Base-by-base conservation (phyloP, 2,329 filamentous ascomycete genomes). In the Leptographium radiaticola region DNA sequence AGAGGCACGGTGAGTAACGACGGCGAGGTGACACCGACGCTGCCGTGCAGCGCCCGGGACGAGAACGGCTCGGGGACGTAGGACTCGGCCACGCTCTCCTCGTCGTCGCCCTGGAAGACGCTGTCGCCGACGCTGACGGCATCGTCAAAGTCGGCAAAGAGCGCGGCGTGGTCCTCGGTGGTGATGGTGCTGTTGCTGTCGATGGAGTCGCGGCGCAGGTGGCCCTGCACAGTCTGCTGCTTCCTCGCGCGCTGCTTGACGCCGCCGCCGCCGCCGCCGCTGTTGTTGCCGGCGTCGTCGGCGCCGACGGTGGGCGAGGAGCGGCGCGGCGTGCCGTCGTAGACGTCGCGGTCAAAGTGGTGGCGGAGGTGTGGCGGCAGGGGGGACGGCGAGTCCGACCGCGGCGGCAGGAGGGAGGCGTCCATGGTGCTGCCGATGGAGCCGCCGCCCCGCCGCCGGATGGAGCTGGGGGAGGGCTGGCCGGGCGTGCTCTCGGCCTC, bases 61-160 rank as follows among this genome's bases (percentile, higher is more conserved):
- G 62, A 59, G 44, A 69, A 63, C 49, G 67, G 65, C 45, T 76
- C 76, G 47, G 77, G 74, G 38, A 71, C 67, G 57, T 74, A 80
- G 2, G 73, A 79, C 16, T 76, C 77, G 12, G 78, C 80, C 57
- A 83, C 71, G 62, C 81, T 84, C 62, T 83, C 80, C 62, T 84
- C 81, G 58, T 84, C 81, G 53, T 84, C 81, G 44, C 81, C 81
- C 61, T 84, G 80, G 55, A 84, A 84, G 55, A 77, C 76, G 60
- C 79, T 81, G 61, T 84, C 81, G 57, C 77, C 81, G 33, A 83
- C 74, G 62, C 81, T 84, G 53, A 75, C 71, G 1, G 71, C 62
- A 59, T 84, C 81, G 62, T 83, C 80, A 60, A 84, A 79, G 59
- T 83, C 80, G 58, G 70, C 73, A 66, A 83, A 81, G 5, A 74